phyloP scores from a whole-genome alignment of 345 rosid species.

The Orychophragmus violaceus region DNA sequence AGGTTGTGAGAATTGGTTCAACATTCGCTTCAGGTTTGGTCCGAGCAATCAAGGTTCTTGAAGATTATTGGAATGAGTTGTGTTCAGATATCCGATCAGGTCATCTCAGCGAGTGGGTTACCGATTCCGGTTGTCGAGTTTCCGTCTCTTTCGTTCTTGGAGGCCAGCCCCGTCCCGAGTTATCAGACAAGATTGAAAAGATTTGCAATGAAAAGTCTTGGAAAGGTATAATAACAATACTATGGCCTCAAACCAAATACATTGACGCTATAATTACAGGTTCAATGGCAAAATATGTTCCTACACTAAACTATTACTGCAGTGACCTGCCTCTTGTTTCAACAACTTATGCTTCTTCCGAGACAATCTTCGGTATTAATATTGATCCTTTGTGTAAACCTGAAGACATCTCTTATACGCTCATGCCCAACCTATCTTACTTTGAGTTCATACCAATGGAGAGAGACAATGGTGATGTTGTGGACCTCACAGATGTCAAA shows the following conservation, averaged over 20 bases:
- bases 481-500: too few species aligned
- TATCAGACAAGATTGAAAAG: conserved; percentile 36
- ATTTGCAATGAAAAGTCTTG: conserved; percentile 41
- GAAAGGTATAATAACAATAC: conserved; percentile 55
- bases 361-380: too few species aligned
- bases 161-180: conserved; percentile 25
- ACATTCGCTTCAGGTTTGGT: not conserved
- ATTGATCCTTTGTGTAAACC: too few species aligned
- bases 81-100: conserved; percentile 3
- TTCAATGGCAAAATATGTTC: conserved; percentile 58
- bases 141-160: conserved; percentile 32
- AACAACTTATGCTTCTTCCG: too few species aligned
- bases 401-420: conserved; percentile 56
- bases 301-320: conserved; percentile 46
- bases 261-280: conserved; percentile 55
- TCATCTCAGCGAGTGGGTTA: conserved; percentile 49
- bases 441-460: too few species aligned
- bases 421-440: conserved; percentile 59
- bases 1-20: not conserved
- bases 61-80: not conserved
- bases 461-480: too few species aligned
- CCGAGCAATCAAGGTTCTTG: not conserved
- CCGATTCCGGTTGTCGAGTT: conserved; percentile 36
- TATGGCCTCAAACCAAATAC: conserved; percentile 59
- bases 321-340: conserved; percentile 58